phyloP scores from a whole-genome alignment of 2,329 filamentous ascomycete genomes.

The Colletotrichum spinosum region DNA sequence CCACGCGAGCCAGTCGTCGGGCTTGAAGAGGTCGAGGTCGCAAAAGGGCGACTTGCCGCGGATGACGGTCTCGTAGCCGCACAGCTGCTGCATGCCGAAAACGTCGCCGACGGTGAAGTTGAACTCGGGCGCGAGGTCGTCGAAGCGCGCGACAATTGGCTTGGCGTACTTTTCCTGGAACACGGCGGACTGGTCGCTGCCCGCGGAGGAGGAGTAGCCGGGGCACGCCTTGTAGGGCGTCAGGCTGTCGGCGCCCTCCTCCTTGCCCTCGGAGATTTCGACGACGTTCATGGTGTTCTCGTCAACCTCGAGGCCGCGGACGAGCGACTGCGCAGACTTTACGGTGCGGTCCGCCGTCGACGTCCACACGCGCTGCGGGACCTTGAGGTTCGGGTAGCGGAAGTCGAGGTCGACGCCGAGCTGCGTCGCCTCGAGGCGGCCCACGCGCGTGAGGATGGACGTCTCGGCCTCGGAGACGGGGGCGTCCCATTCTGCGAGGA shows the following conservation, averaged over 20 bases:
- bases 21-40: constrained; percentile 66
- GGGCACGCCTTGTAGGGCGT: constrained; percentile 75
- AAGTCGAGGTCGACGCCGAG: constrained; percentile 69
- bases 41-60: constrained; percentile 72
- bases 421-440: constrained; percentile 69
- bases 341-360: constrained; percentile 72
- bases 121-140: constrained; percentile 64
- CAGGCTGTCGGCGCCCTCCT: constrained; percentile 68
- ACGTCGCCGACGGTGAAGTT: constrained; percentile 74
- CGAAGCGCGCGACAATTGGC: constrained; percentile 69
- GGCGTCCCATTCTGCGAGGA: constrained; percentile 66
- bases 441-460: constrained; percentile 70
- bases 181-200: constrained; percentile 63
- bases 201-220: constrained; percentile 68
- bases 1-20: constrained; percentile 74
- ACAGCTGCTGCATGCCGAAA: constrained; percentile 74
- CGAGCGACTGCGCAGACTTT: constrained; percentile 68
- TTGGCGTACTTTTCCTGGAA: constrained; percentile 68
- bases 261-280: constrained; percentile 65
- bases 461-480: constrained; percentile 68
- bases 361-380: constrained; percentile 69
- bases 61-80: constrained; percentile 75
- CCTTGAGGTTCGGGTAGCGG: constrained; percentile 65
- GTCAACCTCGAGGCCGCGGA: constrained; percentile 65
- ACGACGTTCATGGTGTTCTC: constrained; percentile 66